These are phyloP conservation scores for Erythrobasidium hasegawianum DNA, from an alignment of 1,284 basidiomycete genomes.

Conservation along the genomic window DNA sequence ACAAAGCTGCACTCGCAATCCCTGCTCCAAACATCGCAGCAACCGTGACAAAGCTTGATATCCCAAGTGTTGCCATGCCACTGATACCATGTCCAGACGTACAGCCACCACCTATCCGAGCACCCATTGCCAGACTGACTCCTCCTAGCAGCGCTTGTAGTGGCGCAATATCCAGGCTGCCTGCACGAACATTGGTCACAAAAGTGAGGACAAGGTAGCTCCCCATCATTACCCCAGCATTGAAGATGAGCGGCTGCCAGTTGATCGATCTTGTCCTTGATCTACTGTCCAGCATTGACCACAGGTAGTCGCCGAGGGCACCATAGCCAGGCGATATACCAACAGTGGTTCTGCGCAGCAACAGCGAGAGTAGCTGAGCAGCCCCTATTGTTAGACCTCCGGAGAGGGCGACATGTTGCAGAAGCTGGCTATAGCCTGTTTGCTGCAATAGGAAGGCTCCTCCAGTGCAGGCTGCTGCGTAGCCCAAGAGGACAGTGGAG, in stretches of 20 bases:
- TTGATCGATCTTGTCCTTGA: not conserved
- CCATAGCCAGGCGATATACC: constrained; percentile 23
- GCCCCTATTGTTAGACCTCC: constrained; percentile 18
- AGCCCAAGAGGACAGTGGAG: not conserved
- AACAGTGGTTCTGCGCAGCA: constrained; percentile 11
- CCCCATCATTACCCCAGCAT: constrained; percentile 1
- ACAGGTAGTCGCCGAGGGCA: constrained; percentile 5
- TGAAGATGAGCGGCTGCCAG: constrained; percentile 7
- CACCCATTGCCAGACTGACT: constrained; percentile 8
- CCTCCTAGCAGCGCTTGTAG: constrained; percentile 11
- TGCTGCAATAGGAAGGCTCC: not conserved
- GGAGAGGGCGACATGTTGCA: not conserved
- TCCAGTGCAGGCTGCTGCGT: not conserved
- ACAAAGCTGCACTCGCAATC: constrained; percentile 1
- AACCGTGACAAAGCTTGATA: constrained; percentile 15
- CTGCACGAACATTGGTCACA: not conserved
- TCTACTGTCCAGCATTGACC: not conserved
- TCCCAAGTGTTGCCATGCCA: constrained; percentile 1
- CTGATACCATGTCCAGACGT: constrained; percentile 15
- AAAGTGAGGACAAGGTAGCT: not conserved
- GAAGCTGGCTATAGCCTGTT: too few relatives aligned
- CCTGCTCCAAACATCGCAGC: constrained; percentile 22
- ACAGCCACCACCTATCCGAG: constrained; percentile 17
- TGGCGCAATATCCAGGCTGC: constrained; percentile 5
- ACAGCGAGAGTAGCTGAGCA: constrained; percentile 14